Evolutionary conservation across 2,329 filamentous ascomycete genomes (phyloP), one percentile per base, ranked within the genome.

Genomic region (Didymella exigua): DNA sequence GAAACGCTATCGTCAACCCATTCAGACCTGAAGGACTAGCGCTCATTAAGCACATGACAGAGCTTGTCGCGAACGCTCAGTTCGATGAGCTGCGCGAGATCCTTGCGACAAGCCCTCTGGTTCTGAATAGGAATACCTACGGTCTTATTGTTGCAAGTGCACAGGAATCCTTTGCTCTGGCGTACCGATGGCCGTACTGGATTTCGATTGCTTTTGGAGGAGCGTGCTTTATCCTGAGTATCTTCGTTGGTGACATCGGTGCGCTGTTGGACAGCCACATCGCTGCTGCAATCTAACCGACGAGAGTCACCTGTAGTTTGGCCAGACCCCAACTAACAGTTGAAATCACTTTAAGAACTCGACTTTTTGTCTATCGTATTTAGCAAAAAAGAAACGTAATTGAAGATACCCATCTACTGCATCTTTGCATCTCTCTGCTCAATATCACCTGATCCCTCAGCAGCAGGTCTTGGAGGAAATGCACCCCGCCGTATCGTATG

Each of bases 161-260:
- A 0, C 81, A 84, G 60, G 65, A 82, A 46, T 83, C 84, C 0
- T 88, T 81, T 68, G 79, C 84, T 0, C 76, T 82, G 43, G 81
- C 80, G 9, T 89, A 88, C 60, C 81, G 81, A 41, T 86, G 78
- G 65, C 84, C 86, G 3, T 89, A 87, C 66, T 84, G 84, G 68
- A 78, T 79, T 23, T 86, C 83, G 67, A 86, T 88, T 66, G 84
- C 81, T 0, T 88, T 88, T 68, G 86, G 86, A 0, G 77, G 59
- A 0, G 67, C 85, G 0, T 80, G 81, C 5, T 83, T 87, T 42
- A 45, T 86, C n/a, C 78, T 84, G 0, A 80, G 82, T 49, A 76
- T 81, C 51, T 85, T 87, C 59, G 70, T 88, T 67, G 83, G 82
- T 1, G 81, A 87, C 62, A 85, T 88, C 49, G 77, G 63, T 6